Evolutionary conservation across 768 basidiomycete species (phyloP).

Genomic region (Nidularia pulvinata): DNA sequence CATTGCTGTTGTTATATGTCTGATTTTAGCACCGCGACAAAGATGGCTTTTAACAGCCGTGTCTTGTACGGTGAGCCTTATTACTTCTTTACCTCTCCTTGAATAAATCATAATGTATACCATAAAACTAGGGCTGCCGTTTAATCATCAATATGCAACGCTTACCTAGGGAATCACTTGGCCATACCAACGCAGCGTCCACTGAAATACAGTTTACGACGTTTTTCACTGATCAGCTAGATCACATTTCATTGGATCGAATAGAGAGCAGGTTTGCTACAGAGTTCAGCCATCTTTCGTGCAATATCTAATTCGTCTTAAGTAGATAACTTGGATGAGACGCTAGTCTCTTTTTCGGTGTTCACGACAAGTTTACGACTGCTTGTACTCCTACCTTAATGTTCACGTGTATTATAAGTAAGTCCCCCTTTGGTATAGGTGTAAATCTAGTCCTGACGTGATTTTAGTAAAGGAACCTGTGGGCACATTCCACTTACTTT

Average conservation of each 20-base stretch:
- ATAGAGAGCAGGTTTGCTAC: not conserved
- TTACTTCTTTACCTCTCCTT: not conserved
- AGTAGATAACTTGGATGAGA: no score
- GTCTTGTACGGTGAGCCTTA: conserved; percentile 12
- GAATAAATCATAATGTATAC: not conserved
- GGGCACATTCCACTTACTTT: no score
- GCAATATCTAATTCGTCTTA: no score
- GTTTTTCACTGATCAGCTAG: conserved; percentile 10
- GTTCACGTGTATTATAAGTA: no score
- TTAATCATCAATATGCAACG: conserved; percentile 19
- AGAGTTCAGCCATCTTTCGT: no score
- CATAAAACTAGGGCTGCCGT: conserved; percentile 15
- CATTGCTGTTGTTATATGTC: not conserved
- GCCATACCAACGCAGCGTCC: conserved; percentile 2
- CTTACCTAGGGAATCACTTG: not conserved
- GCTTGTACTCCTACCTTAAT: no score
- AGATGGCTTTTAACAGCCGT: conserved; percentile 19
- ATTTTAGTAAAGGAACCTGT: no score
- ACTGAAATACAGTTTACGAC: conserved; percentile 14
- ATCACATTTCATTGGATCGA: not conserved
- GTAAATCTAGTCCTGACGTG: no score
- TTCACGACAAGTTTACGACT: no score
- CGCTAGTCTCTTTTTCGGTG: no score
- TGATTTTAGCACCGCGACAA: not conserved
- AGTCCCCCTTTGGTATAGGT: no score